Evolutionary conservation across 2,329 filamentous ascomycete genomes (phyloP).

Genomic region (Cytospora schulzeri): DNA sequence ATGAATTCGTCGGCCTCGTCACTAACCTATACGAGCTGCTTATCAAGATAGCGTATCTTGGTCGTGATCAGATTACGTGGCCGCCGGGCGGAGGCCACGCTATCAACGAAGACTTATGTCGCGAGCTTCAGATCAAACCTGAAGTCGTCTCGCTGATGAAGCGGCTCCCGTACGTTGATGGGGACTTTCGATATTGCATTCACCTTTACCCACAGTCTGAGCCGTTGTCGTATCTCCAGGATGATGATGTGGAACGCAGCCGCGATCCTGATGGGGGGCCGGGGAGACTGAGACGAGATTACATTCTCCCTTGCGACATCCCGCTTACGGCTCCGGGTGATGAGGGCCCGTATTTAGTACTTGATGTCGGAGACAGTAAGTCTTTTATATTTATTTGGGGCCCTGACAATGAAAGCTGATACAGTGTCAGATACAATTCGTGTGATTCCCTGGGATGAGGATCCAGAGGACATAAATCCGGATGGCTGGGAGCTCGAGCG

Average conservation of each 20-base stretch:
- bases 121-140: neutral
- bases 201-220: neutral
- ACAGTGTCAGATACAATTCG: neutral
- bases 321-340: neutral
- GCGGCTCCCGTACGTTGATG: neutral
- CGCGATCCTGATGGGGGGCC: neutral
- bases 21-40: constrained; percentile 1
- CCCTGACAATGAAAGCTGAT: neutral
- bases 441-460: neutral
- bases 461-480: neutral
- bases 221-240: constrained; percentile 3
- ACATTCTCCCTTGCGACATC: neutral
- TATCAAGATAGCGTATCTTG: neutral
- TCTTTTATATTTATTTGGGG: neutral
- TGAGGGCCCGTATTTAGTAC: neutral
- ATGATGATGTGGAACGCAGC: neutral
- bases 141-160: neutral
- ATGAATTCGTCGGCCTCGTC: neutral
- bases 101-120: neutral
- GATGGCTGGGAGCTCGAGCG: constrained; percentile 1
- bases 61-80: constrained; percentile 1
- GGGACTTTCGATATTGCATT: neutral
- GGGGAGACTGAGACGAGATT: neutral
- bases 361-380: neutral
- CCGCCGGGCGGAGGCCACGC: neutral